Conservation (phyloP, 805 yeast genomes). For the Huiozyma sinensis region DNA sequence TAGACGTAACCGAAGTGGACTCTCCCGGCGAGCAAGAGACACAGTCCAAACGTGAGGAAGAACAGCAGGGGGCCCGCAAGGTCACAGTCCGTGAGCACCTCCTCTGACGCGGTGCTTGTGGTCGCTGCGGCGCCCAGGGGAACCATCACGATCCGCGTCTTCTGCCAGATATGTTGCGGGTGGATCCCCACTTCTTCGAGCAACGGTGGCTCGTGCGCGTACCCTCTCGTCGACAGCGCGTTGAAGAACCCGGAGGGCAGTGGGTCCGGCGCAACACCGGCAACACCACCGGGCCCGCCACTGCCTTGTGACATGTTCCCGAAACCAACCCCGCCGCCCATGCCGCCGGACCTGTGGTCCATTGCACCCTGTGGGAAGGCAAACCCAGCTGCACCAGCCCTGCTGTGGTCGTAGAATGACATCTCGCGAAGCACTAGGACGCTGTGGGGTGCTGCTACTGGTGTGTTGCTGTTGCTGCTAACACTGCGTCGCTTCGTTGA, state of each 20-base stretch:
- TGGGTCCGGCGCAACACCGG: conserved; percentile 24
- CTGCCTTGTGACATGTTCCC: conserved; percentile 10
- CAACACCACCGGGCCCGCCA: conserved; percentile 8
- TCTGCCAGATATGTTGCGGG: conserved; percentile 73
- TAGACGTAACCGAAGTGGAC: conserved; percentile 95
- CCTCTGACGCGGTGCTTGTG: conserved; percentile 42
- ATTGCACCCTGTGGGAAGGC: conserved; percentile 29
- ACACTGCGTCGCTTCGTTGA: neutral
- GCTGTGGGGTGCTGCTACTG: too few species aligned
- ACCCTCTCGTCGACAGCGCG: conserved; percentile 88
- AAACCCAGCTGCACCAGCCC: neutral
- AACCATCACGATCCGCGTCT: conserved; percentile 77
- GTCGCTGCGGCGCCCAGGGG: conserved; percentile 31
- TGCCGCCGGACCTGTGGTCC: conserved; percentile 11
- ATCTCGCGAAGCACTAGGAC: neutral
- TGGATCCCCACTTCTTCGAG: conserved; percentile 90
- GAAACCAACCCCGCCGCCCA: too few species aligned
- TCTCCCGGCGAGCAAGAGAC: conserved; percentile 77
- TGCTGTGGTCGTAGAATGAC: neutral
- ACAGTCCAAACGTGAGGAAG: conserved; percentile 76
- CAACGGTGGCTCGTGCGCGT: conserved; percentile 89
- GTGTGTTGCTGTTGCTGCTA: neutral
- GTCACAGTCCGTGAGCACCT: conserved; percentile 79
- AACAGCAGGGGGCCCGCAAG: conserved; percentile 91
- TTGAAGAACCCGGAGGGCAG: conserved; percentile 73